These are phyloP conservation scores for Tuber melanosporum DNA, from an alignment of 495 filamentous ascomycete species.

Conservation along the genomic window DNA sequence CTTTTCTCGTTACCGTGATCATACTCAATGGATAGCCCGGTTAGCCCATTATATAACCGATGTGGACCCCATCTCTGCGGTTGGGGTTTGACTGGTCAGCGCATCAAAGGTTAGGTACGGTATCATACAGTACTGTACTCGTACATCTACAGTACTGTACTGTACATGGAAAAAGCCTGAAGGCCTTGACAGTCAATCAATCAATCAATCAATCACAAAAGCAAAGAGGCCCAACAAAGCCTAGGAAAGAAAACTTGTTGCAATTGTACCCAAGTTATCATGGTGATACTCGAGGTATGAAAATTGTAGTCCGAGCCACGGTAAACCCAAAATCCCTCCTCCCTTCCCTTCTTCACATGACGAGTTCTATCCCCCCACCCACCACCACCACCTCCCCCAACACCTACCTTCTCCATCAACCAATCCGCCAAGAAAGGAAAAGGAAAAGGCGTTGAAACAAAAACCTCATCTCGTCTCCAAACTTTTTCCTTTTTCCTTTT, in stretches of 20 bases:
- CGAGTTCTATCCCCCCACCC: too few relatives aligned
- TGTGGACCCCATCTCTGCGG: background rate
- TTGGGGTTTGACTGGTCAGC: conserved; percentile 1
- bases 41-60: background rate
- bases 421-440: background rate
- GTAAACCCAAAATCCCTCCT: background rate
- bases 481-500: background rate
- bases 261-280: background rate
- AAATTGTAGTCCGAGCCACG: background rate
- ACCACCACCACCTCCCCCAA: background rate
- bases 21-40: too few relatives aligned
- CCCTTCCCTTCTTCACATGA: too few relatives aligned
- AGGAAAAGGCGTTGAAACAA: background rate
- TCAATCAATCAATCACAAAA: background rate
- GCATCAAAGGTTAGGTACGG: background rate
- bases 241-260: background rate
- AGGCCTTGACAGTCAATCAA: background rate
- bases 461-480: background rate
- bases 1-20: too few relatives aligned
- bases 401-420: background rate
- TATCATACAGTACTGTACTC: background rate
- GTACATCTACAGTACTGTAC: background rate
- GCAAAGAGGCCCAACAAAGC: background rate
- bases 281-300: too few relatives aligned
- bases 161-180: background rate